These are phyloP conservation scores for Madurella mycetomatis DNA, from an alignment of 2,329 filamentous ascomycete species.

Conservation along the genomic window DNA sequence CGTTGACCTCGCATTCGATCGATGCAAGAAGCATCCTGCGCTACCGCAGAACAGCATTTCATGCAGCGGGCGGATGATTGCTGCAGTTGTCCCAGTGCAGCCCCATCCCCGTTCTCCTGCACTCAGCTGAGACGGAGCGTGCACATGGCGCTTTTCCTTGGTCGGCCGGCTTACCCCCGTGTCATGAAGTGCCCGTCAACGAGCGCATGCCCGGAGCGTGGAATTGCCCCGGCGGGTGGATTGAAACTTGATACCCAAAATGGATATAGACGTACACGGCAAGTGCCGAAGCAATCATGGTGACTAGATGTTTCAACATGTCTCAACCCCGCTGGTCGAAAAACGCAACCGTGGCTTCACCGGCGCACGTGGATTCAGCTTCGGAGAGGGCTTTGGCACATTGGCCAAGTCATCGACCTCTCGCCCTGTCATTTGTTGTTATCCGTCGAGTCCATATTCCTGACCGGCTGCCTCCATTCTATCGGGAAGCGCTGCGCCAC, in stretches of 20 bases:
- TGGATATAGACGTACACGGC: background rate
- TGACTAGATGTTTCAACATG: background rate
- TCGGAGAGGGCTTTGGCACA: too few species aligned
- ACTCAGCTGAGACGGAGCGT: background rate
- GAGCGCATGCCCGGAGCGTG: background rate
- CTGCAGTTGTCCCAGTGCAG: conserved; percentile 5
- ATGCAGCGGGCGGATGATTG: background rate
- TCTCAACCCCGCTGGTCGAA: too few species aligned
- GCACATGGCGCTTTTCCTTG: background rate
- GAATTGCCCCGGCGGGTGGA: background rate
- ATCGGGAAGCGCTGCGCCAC: conserved; percentile 6
- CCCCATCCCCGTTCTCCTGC: background rate
- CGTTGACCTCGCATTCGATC: conserved; percentile 11
- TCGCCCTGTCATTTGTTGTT: too few species aligned
- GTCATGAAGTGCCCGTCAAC: background rate
- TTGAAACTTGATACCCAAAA: conserved; percentile 13
- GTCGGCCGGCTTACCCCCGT: background rate
- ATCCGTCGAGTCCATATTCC: too few species aligned
- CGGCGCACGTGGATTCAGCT: background rate
- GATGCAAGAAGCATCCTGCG: conserved; percentile 7
- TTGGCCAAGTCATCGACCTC: too few species aligned
- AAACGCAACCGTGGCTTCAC: background rate
- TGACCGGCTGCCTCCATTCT: too few species aligned
- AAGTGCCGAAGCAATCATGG: background rate
- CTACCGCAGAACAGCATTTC: background rate